phyloP scores from a whole-genome alignment of 1,284 basidiomycete genomes.

The Fomitopsis schrenkii region DNA sequence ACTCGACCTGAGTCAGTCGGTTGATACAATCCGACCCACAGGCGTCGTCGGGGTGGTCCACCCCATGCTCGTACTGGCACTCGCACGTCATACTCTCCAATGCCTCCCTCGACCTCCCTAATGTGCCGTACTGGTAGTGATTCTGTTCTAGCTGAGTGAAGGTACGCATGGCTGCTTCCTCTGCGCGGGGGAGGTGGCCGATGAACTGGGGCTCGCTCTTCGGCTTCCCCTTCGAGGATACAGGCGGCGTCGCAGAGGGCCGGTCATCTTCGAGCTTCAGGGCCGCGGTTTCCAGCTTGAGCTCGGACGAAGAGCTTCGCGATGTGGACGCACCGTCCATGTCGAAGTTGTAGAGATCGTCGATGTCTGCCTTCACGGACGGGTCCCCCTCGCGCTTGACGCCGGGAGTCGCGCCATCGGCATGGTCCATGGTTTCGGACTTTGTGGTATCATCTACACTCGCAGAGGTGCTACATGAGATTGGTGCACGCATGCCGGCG shows the following conservation, averaged over 20 bases:
- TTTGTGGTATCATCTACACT: constrained; percentile 5
- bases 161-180: constrained; percentile 67
- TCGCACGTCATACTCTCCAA: constrained; percentile 94
- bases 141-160: constrained; percentile 78
- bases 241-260: constrained; percentile 28
- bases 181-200: constrained; percentile 71
- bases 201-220: constrained; percentile 59
- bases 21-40: constrained; percentile 99
- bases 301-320: constrained; percentile 22
- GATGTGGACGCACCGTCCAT: constrained; percentile 21
- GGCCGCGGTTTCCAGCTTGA: constrained; percentile 8
- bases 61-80: constrained; percentile 72
- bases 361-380: constrained; percentile 16
- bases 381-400: constrained; percentile 3
- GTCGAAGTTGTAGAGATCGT: constrained; percentile 20
- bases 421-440: constrained; percentile 8
- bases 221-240: constrained; percentile 15
- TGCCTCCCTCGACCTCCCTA: constrained; percentile 85
- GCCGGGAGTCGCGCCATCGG: not conserved
- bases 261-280: constrained; percentile 22
- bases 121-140: constrained; percentile 83
- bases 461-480: not conserved
- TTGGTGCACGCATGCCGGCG: not conserved
- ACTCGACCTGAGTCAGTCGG: constrained; percentile 95
- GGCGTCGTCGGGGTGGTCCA: constrained; percentile 59